These are phyloP conservation scores for Talaromyces sp. DNA, from an alignment of 2,329 filamentous ascomycete genomes.

Conservation along the genomic window DNA sequence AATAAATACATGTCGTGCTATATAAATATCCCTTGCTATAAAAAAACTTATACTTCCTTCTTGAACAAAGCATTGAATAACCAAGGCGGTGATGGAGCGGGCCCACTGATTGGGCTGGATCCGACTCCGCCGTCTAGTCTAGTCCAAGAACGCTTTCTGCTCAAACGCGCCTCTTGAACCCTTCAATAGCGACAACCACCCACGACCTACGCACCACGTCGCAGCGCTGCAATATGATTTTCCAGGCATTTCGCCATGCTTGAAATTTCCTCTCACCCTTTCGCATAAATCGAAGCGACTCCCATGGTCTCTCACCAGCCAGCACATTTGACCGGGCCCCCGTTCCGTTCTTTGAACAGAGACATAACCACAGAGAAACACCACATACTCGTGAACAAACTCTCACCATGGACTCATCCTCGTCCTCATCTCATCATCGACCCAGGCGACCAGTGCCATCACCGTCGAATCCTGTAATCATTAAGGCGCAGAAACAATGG, in stretches of 20 bases:
- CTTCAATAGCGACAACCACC: background rate
- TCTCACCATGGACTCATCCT: background rate
- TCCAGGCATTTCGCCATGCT: conserved; percentile 3
- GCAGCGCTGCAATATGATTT: background rate
- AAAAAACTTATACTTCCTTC: too few relatives aligned
- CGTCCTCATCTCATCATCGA: conserved; percentile 15
- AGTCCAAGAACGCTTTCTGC: background rate
- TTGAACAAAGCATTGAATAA: too few relatives aligned
- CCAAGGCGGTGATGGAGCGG: background rate
- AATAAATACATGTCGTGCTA: background rate
- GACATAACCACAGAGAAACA: background rate
- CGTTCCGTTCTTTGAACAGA: background rate
- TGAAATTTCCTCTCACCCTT: background rate
- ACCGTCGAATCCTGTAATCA: conserved; percentile 44
- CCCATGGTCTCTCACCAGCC: background rate
- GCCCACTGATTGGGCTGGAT: background rate
- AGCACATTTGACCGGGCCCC: background rate
- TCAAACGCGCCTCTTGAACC: background rate
- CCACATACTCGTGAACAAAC: too few relatives aligned
- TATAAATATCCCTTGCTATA: background rate
- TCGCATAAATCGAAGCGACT: conserved; percentile 2
- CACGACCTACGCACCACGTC: background rate
- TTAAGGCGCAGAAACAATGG: conserved; percentile 68
- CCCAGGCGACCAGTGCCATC: conserved; percentile 26
- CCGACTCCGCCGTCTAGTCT: background rate